A percentile compares a stretch with the other conserved stretches of the same genome.
phyloP scores from a whole-genome alignment of 148 eudicot genomes.

The Rheum nobile region DNA sequence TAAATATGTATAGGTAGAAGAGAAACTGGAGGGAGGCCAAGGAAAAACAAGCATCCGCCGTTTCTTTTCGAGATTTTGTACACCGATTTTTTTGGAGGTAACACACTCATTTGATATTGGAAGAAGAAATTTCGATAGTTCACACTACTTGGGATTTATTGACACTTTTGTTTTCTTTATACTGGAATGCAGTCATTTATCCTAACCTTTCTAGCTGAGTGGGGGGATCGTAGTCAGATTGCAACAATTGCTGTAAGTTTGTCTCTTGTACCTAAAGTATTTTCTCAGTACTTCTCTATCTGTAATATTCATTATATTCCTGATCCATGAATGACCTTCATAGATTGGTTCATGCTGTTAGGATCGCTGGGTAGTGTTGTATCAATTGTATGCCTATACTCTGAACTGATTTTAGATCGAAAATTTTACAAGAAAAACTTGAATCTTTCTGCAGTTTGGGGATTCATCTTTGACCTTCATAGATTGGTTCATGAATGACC shows the following conservation, averaged over 20 bases:
- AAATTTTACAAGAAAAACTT: background rate
- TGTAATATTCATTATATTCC: background rate
- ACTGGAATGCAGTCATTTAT: constrained; percentile 70
- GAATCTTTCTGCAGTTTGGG: background rate
- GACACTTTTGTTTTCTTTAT: background rate
- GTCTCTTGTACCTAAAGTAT: background rate
- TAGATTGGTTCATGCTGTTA: background rate
- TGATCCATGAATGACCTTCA: background rate
- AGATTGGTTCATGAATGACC: background rate
- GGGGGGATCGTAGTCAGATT: constrained; percentile 99
- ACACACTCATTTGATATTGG: background rate
- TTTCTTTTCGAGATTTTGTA: constrained; percentile 80
- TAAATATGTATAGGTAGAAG: constrained; percentile 62
- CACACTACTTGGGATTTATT: background rate
- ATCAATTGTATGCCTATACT: background rate
- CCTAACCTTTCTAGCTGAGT: constrained; percentile 91
- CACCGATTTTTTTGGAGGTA: constrained; percentile 96
- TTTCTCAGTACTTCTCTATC: background rate
- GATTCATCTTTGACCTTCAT: background rate
- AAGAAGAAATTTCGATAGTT: background rate
- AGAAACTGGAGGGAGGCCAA: constrained; percentile 91
- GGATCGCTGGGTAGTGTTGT: background rate
- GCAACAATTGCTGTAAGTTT: constrained; percentile 95
- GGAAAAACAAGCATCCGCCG: constrained; percentile 72
- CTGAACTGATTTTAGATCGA: background rate